These are phyloP conservation scores for Monosporascus sp. DNA, from an alignment of 2,329 filamentous ascomycete genomes.

Conservation along the genomic window DNA sequence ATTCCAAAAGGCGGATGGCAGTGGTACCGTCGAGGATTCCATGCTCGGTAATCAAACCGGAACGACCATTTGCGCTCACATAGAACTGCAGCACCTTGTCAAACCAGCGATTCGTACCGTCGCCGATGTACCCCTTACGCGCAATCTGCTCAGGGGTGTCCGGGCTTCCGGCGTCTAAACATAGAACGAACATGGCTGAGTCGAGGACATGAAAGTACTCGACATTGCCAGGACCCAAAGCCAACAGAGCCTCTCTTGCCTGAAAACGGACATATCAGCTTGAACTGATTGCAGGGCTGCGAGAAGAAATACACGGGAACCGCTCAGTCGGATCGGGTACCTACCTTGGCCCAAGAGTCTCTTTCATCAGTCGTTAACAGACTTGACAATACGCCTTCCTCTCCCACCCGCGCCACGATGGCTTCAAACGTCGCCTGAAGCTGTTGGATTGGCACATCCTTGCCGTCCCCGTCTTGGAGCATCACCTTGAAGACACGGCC, in stretches of 20 bases:
- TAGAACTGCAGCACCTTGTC: slow-evolving; percentile 8
- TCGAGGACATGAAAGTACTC: slow-evolving; percentile 7
- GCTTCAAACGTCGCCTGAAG: background rate
- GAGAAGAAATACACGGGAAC: too few relatives aligned
- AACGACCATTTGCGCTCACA: slow-evolving; percentile 8
- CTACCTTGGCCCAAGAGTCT: too few relatives aligned
- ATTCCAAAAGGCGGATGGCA: background rate
- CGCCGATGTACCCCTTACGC: slow-evolving; percentile 1
- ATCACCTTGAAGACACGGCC: slow-evolving; percentile 6
- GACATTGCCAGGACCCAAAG: background rate
- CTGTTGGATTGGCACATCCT: slow-evolving; percentile 2
- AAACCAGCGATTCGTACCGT: slow-evolving; percentile 8
- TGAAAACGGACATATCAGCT: background rate
- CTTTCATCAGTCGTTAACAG: too few relatives aligned
- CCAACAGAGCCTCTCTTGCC: slow-evolving; percentile 3
- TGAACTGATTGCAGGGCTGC: too few relatives aligned
- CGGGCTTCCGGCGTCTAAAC: slow-evolving; percentile 4
- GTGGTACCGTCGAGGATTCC: slow-evolving; percentile 7
- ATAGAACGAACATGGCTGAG: slow-evolving; percentile 5
- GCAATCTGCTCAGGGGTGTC: slow-evolving; percentile 2
- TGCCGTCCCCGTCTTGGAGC: slow-evolving; percentile 2
- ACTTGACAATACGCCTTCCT: too few relatives aligned
- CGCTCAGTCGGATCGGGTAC: too few relatives aligned
- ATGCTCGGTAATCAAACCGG: slow-evolving; percentile 6
- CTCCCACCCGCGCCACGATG: too few relatives aligned